phyloP scores from a whole-genome alignment of 2,329 filamentous ascomycete genomes.

The Ascochyta koolunga region DNA sequence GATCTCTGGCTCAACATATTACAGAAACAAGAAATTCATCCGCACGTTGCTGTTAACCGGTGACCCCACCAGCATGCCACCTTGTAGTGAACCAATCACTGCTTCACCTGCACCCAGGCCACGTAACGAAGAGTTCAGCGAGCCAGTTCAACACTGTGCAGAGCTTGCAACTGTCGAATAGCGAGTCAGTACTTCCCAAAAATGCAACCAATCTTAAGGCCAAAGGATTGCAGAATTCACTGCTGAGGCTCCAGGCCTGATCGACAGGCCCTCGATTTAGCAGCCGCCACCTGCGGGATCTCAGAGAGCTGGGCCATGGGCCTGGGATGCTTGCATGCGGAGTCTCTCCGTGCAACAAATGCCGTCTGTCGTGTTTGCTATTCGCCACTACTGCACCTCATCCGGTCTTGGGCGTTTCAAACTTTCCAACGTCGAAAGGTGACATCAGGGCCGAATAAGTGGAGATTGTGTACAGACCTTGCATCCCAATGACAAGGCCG shows the following conservation, averaged over 20 bases:
- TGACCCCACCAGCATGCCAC: constrained; percentile 5
- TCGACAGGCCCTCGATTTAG: constrained; percentile 11
- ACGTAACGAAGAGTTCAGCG: constrained; percentile 2
- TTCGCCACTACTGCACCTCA: constrained; percentile 14
- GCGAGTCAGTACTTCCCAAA: background rate
- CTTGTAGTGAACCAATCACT: constrained; percentile 4
- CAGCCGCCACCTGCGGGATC: constrained; percentile 18
- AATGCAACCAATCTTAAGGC: constrained; percentile 11
- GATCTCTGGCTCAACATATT: constrained; percentile 10
- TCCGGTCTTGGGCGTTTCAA: constrained; percentile 9
- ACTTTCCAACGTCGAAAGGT: constrained; percentile 10
- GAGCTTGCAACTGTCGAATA: constrained; percentile 5
- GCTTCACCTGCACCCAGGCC: background rate
- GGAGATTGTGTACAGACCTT: constrained; percentile 3
- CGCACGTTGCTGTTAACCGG: constrained; percentile 9
- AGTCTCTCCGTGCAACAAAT: constrained; percentile 10
- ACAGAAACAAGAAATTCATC: background rate
- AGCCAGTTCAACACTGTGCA: constrained; percentile 9
- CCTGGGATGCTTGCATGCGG: constrained; percentile 13
- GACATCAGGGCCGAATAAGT: background rate
- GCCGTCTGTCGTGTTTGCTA: constrained; percentile 3
- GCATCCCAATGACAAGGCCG: background rate
- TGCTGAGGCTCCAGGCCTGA: constrained; percentile 15
- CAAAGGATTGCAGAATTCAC: constrained; percentile 1
- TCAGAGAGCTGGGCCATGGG: constrained; percentile 9